phyloP scores from a whole-genome alignment of 352 stramenopile genomes.

The Pythium dissimile region DNA sequence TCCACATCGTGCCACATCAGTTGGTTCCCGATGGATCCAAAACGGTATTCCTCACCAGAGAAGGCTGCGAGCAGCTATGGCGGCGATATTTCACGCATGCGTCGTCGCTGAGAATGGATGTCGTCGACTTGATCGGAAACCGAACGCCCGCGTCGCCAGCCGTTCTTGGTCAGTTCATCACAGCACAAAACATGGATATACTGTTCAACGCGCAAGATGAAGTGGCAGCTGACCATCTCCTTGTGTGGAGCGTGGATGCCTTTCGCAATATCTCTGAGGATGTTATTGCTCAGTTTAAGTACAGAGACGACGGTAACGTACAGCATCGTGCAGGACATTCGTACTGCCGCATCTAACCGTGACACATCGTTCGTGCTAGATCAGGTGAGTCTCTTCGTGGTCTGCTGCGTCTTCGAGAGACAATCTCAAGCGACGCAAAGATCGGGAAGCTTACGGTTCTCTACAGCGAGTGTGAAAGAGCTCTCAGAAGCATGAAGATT shows the following conservation, averaged over 20 bases:
- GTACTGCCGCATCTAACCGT: no score
- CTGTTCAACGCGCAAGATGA: conserved; percentile 14
- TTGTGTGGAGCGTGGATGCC: conserved; percentile 37
- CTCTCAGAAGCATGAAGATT: conserved; percentile 53
- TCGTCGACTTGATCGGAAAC: neutral
- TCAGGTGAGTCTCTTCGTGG: conserved; percentile 63
- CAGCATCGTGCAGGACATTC: no score
- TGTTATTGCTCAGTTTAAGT: conserved; percentile 78
- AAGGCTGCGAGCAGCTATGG: conserved; percentile 46
- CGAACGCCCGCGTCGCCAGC: conserved; percentile 10
- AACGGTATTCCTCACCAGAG: conserved; percentile 34
- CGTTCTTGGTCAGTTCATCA: conserved; percentile 40
- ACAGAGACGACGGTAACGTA: conserved; percentile 79
- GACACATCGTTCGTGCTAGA: conserved; percentile 10
- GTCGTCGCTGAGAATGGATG: neutral
- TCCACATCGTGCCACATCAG: conserved; percentile 27
- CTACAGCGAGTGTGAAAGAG: conserved; percentile 48
- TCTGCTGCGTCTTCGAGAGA: conserved; percentile 66
- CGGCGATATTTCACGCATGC: conserved; percentile 35
- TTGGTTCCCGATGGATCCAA: conserved; percentile 60
- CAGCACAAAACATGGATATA: conserved; percentile 28
- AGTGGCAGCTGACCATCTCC: conserved; percentile 37
- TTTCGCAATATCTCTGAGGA: conserved; percentile 63
- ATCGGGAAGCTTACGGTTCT: conserved; percentile 38
- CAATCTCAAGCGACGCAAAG: conserved; percentile 56